phyloP scores from a whole-genome alignment of 2,329 filamentous ascomycete species.

The Sphaceloma murrayae region DNA sequence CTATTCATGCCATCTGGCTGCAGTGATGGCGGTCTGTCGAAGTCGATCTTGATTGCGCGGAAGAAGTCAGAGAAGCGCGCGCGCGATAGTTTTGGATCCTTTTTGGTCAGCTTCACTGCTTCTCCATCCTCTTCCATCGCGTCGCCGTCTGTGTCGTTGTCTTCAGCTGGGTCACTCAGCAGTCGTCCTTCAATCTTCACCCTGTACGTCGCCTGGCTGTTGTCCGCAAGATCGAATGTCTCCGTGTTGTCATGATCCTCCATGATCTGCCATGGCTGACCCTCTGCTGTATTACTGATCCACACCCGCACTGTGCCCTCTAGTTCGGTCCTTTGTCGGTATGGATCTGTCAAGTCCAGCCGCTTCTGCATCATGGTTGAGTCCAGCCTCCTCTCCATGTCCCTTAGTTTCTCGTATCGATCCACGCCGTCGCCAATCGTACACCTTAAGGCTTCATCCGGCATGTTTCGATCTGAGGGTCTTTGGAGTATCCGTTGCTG shows the following conservation, averaged over 20 bases:
- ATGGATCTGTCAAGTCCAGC: constrained; percentile 76
- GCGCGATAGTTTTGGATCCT: constrained; percentile 37
- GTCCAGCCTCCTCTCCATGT: constrained; percentile 80
- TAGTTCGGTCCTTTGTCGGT: constrained; percentile 25
- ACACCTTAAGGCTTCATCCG: constrained; percentile 70
- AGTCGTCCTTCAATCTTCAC: constrained; percentile 88
- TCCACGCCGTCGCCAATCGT: constrained; percentile 72
- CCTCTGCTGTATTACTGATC: constrained; percentile 90
- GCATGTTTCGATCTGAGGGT: constrained; percentile 90
- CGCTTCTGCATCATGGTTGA: constrained; percentile 90
- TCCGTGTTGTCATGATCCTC: constrained; percentile 55
- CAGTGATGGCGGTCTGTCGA: constrained; percentile 50
- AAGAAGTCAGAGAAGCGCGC: constrained; percentile 68
- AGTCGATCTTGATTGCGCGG: constrained; percentile 61
- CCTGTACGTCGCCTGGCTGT: constrained; percentile 67
- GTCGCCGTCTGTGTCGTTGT: constrained; percentile 42
- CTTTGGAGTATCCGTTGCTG: constrained; percentile 75
- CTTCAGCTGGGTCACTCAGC: constrained; percentile 49
- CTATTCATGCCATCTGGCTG: constrained; percentile 52
- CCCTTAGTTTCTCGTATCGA: constrained; percentile 74
- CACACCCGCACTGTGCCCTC: constrained; percentile 82
- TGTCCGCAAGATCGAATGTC: constrained; percentile 68
- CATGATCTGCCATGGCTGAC: constrained; percentile 82
- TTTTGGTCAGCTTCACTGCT: constrained; percentile 28
- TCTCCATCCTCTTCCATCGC: constrained; percentile 56